A percentile compares a stretch with the other conserved stretches of the same genome.
Conservation (phyloP, 768 basidiomycete genomes). For the Calocybe gangraenosa region DNA sequence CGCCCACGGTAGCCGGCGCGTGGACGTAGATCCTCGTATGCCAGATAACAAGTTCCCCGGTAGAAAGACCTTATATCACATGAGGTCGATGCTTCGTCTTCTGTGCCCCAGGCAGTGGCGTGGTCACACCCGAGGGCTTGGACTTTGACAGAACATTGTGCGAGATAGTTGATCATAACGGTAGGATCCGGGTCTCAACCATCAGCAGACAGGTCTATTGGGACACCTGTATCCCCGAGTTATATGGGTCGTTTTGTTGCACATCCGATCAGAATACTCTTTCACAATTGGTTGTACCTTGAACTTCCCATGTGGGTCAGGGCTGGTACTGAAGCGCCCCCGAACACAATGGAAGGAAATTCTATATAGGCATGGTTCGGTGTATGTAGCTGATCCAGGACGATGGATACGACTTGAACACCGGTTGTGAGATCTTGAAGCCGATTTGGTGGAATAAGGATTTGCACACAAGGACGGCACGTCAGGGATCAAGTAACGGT, state of each 20-base stretch:
- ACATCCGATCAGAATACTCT: constrained; percentile 6
- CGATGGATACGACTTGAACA: constrained; percentile 6
- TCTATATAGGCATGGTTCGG: background rate
- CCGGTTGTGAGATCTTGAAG: constrained; percentile 3
- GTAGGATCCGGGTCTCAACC: background rate
- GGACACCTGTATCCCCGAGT: background rate
- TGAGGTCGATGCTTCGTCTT: background rate
- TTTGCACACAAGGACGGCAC: background rate
- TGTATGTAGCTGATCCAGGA: background rate
- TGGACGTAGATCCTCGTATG: constrained; percentile 7
- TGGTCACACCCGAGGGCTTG: background rate
- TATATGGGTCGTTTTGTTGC: background rate
- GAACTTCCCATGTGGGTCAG: background rate
- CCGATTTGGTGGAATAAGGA: background rate
- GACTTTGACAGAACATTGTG: background rate
- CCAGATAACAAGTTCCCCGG: background rate
- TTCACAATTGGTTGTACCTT: background rate
- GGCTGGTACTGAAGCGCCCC: background rate
- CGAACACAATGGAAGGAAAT: constrained; percentile 2
- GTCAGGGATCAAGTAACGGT: background rate
- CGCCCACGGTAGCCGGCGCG: background rate
- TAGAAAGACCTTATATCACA: background rate
- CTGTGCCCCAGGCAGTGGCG: background rate
- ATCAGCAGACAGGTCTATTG: background rate
- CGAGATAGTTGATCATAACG: background rate